phyloP scores from a whole-genome alignment of 129 eudicot species.

The Arctium lappa region DNA sequence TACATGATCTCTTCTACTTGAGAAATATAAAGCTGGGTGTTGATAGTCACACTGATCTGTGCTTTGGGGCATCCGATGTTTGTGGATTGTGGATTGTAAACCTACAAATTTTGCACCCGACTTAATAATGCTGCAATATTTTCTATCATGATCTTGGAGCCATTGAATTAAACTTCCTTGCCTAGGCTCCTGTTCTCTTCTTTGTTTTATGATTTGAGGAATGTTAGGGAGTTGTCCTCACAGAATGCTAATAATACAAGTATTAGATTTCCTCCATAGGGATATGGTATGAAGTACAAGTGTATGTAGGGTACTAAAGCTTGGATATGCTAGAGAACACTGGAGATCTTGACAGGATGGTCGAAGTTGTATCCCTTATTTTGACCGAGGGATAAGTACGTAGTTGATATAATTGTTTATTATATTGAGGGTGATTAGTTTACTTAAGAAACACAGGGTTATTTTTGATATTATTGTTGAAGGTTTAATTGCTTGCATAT shows the following conservation, averaged over 20 bases:
- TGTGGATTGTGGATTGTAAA: background rate
- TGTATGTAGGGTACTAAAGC: background rate
- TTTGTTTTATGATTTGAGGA: background rate
- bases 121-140: background rate
- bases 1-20: background rate
- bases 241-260: background rate
- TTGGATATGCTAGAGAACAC: background rate
- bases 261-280: background rate
- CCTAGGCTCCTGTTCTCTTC: no score
- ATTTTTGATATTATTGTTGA: background rate
- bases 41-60: background rate
- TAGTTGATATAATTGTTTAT: background rate
- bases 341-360: background rate
- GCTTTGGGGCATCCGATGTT: background rate
- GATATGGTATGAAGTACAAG: background rate
- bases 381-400: no score
- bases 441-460: no score
- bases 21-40: background rate
- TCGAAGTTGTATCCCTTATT: background rate
- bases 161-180: background rate
- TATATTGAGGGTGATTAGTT: no score
- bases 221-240: background rate
- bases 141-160: background rate
- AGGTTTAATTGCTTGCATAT: background rate
- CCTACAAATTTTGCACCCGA: background rate